These are phyloP conservation scores for Aspergillus ochraceoroseus DNA, from an alignment of 2,329 filamentous ascomycete genomes.

Conservation along the genomic window DNA sequence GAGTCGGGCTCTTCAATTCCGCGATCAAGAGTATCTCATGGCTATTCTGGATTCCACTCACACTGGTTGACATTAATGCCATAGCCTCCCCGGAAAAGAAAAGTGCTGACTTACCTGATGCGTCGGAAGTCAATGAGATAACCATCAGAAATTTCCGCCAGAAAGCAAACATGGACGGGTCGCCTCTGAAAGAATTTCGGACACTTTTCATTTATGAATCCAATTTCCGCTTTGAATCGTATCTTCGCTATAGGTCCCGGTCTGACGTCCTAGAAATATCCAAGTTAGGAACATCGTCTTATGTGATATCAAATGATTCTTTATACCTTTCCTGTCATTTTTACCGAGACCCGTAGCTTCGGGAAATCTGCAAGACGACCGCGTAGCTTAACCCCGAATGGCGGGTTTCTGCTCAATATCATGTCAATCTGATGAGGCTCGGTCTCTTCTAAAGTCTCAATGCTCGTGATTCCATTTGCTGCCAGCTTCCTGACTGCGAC, in stretches of 20 bases:
- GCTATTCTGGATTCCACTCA: slow-evolving; percentile 59
- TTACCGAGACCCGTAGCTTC: slow-evolving; percentile 54
- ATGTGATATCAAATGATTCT: slow-evolving; percentile 27
- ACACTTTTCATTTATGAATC: slow-evolving; percentile 63
- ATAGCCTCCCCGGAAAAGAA: slow-evolving; percentile 15
- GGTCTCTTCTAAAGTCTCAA: slow-evolving; percentile 63
- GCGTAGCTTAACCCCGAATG: slow-evolving; percentile 69
- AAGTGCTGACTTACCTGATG: slow-evolving; percentile 45
- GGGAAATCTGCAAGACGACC: slow-evolving; percentile 67
- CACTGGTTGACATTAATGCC: slow-evolving; percentile 41
- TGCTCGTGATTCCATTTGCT: slow-evolving; percentile 62
- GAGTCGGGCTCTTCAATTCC: slow-evolving; percentile 50
- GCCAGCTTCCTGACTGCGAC: slow-evolving; percentile 70
- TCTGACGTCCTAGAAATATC: slow-evolving; percentile 29
- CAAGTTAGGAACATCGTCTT: slow-evolving; percentile 9
- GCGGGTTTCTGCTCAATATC: slow-evolving; percentile 71
- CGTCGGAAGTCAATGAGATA: slow-evolving; percentile 63
- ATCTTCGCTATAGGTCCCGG: slow-evolving; percentile 49
- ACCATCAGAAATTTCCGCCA: slow-evolving; percentile 67
- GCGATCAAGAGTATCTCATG: slow-evolving; percentile 59
- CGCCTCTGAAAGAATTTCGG: slow-evolving; percentile 60
- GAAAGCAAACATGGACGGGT: slow-evolving; percentile 64
- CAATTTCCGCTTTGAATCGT: slow-evolving; percentile 61
- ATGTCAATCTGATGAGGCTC: slow-evolving; percentile 72
- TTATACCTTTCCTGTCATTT: slow-evolving; percentile 46